These are phyloP conservation scores for Exutisphaerella laricina DNA, from an alignment of 2,329 filamentous ascomycete species.

Conservation along the genomic window DNA sequence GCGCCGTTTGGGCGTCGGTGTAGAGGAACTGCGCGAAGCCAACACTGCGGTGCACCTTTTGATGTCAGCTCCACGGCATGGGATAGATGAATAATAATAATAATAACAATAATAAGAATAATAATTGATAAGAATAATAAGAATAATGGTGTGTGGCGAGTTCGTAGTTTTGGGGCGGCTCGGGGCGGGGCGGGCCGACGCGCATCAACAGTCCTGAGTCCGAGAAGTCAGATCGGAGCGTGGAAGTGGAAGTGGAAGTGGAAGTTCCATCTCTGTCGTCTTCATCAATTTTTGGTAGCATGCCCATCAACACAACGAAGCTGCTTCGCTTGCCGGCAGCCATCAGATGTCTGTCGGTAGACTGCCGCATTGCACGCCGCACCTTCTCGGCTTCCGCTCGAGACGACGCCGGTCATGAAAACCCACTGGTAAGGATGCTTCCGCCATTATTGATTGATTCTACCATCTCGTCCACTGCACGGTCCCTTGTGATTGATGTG, in stretches of 20 bases:
- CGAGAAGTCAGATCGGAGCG: too few relatives aligned
- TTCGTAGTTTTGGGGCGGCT: too few relatives aligned
- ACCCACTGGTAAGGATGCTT: conserved; percentile 62
- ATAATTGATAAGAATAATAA: too few relatives aligned
- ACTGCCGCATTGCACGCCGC: conserved; percentile 26
- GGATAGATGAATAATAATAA: too few relatives aligned
- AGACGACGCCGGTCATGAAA: conserved; percentile 63
- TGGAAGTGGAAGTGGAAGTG: too few relatives aligned
- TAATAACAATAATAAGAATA: too few relatives aligned
- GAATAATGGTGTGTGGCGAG: too few relatives aligned
- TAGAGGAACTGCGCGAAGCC: conserved; percentile 17
- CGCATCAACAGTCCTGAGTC: too few relatives aligned
- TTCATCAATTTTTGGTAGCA: too few relatives aligned
- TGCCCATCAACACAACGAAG: not conserved
- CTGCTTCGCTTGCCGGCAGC: conserved; percentile 10
- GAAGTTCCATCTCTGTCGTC: too few relatives aligned
- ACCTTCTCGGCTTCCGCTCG: conserved; percentile 52
- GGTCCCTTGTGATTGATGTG: not conserved
- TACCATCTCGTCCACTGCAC: not conserved
- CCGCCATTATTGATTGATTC: not conserved
- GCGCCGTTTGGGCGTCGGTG: conserved; percentile 19
- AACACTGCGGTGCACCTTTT: conserved; percentile 19
- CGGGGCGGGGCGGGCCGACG: too few relatives aligned
- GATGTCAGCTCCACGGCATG: too few relatives aligned
- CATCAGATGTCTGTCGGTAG: conserved; percentile 7